phyloP scores from a whole-genome alignment of 2,329 filamentous ascomycete species.

The Dactylellina cionopaga region DNA sequence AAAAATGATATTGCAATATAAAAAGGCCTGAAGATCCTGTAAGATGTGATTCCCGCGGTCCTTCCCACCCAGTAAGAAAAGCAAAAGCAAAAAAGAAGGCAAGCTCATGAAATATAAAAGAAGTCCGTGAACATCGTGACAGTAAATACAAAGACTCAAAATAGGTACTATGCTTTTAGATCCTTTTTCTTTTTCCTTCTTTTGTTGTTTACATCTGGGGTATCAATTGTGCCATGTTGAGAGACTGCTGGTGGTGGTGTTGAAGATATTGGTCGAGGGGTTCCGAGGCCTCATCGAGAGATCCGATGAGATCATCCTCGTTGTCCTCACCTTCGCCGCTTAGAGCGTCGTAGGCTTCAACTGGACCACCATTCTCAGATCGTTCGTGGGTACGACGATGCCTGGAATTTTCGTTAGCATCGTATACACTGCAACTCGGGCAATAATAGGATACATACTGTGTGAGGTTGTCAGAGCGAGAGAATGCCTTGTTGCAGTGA shows the following conservation, averaged over 20 bases:
- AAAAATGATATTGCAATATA: slow-evolving; percentile 22
- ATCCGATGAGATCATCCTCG: slow-evolving; percentile 84
- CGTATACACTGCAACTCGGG: not conserved
- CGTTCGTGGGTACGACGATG: slow-evolving; percentile 85
- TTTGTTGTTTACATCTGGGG: slow-evolving; percentile 50
- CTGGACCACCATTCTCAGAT: slow-evolving; percentile 68
- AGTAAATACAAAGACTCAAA: slow-evolving; percentile 49
- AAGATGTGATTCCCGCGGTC: slow-evolving; percentile 15
- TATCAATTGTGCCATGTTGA: slow-evolving; percentile 51
- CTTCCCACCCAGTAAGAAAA: slow-evolving; percentile 9
- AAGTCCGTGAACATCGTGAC: slow-evolving; percentile 51
- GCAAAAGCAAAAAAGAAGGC: slow-evolving; percentile 5
- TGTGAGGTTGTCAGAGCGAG: slow-evolving; percentile 96
- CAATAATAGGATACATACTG: slow-evolving; percentile 71
- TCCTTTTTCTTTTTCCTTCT: slow-evolving; percentile 12
- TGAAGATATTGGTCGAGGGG: slow-evolving; percentile 49
- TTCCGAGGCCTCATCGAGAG: slow-evolving; percentile 77
- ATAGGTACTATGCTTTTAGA: slow-evolving; percentile 28
- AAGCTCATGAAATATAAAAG: slow-evolving; percentile 42
- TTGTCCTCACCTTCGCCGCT: slow-evolving; percentile 89
- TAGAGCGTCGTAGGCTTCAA: slow-evolving; percentile 64
- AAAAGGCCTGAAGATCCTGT: slow-evolving; percentile 12
- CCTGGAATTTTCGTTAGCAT: slow-evolving; percentile 63
- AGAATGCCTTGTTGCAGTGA: slow-evolving; percentile 98
- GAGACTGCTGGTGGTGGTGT: slow-evolving; percentile 39